phyloP scores from a whole-genome alignment of 768 basidiomycete genomes.

The Boletus pseudo-olivaceus region DNA sequence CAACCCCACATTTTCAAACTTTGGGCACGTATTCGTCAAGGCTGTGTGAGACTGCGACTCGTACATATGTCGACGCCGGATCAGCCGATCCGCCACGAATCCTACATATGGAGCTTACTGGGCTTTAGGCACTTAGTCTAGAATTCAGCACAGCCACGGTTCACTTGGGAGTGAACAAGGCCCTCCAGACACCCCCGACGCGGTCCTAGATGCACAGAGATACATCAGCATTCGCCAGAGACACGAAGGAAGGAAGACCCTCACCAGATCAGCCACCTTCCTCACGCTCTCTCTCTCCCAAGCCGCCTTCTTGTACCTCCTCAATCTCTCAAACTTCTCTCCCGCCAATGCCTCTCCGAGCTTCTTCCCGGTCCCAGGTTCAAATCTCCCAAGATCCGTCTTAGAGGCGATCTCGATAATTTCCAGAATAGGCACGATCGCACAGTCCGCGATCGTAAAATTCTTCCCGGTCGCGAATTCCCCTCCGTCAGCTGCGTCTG shows the following conservation, averaged over 20 bases:
- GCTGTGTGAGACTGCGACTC: background rate
- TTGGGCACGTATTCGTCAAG: too few relatives aligned
- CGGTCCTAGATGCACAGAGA: background rate
- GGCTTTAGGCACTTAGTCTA: too few relatives aligned
- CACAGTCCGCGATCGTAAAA: conserved; percentile 60
- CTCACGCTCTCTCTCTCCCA: conserved; percentile 34
- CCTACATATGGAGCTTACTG: background rate
- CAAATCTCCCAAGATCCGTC: conserved; percentile 49
- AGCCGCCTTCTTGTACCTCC: conserved; percentile 45
- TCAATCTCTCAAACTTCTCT: conserved; percentile 45
- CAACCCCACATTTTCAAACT: background rate
- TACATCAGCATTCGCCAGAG: background rate
- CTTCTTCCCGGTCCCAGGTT: conserved; percentile 44
- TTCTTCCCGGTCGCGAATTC: conserved; percentile 36
- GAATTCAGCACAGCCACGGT: background rate
- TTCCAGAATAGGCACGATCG: conserved; percentile 52
- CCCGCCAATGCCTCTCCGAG: conserved; percentile 39
- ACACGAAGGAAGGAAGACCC: background rate
- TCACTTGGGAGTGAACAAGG: background rate
- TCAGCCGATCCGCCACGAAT: background rate
- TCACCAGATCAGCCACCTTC: conserved; percentile 5
- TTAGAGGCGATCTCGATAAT: conserved; percentile 39
- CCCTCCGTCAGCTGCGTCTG: conserved; percentile 40
- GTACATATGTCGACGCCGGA: background rate
- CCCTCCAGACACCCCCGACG: background rate